Percentiles rank a stretch among this genome's conserved stretches.
phyloP scores from a whole-genome alignment of 2,329 filamentous ascomycete genomes.

The Talaromyces sp. region DNA sequence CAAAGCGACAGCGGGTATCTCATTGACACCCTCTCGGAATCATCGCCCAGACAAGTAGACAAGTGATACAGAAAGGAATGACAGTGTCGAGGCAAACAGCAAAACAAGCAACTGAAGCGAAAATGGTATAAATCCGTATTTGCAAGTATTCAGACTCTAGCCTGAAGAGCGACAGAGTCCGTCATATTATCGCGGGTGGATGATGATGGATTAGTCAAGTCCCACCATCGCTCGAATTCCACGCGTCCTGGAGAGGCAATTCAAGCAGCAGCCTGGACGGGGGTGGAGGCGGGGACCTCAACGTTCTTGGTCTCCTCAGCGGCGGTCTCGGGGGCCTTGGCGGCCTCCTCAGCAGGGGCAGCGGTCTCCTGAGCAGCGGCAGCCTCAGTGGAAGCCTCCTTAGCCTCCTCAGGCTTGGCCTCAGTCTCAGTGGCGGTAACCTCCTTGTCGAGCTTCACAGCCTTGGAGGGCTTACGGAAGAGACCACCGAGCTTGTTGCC shows the following conservation, averaged over 20 bases:
- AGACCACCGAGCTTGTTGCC: constrained; percentile 50
- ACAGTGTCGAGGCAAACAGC: constrained; percentile 34
- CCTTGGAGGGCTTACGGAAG: constrained; percentile 54
- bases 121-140: constrained; percentile 24
- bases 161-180: constrained; percentile 19
- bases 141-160: constrained; percentile 20
- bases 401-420: constrained; percentile 36
- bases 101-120: constrained; percentile 16
- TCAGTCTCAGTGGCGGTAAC: constrained; percentile 34
- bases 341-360: constrained; percentile 22
- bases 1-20: constrained; percentile 32
- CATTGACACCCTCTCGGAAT: constrained; percentile 31
- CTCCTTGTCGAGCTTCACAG: constrained; percentile 48
- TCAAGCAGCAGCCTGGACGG: constrained; percentile 49
- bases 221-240: constrained; percentile 49
- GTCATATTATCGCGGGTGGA: constrained; percentile 24
- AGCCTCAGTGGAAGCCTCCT: constrained; percentile 27
- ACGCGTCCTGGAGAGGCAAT: constrained; percentile 36
- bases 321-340: constrained; percentile 30
- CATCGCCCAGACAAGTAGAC: constrained; percentile 10
- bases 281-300: constrained; percentile 35
- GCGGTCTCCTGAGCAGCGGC: constrained; percentile 27
- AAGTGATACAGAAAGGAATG: constrained; percentile 15
- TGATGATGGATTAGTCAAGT: constrained; percentile 34
- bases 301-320: constrained; percentile 39